phyloP scores from a whole-genome alignment of 2,329 filamentous ascomycete species.

The Hypomyces rosellus region DNA sequence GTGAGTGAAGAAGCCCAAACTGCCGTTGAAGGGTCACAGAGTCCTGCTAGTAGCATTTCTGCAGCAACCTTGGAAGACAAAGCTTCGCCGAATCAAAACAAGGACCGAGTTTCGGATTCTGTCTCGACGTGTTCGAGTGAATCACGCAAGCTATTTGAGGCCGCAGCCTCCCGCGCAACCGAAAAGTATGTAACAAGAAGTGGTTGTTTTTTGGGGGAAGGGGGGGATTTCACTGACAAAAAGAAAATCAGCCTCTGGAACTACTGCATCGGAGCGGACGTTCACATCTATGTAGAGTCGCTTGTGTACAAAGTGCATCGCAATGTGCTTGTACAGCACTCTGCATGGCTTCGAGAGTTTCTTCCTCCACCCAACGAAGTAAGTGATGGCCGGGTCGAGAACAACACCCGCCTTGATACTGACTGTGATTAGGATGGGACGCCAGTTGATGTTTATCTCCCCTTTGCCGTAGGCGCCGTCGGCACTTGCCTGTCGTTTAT shows the following conservation, averaged over 20 bases:
- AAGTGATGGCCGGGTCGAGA: conserved; percentile 1
- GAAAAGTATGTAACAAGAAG: conserved; percentile 16
- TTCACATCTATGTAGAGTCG: conserved; percentile 21
- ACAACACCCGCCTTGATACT: background rate
- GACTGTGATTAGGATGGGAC: conserved; percentile 20
- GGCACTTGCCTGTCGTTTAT: conserved; percentile 29
- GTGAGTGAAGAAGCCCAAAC: background rate
- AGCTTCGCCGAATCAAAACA: background rate
- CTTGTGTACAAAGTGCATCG: conserved; percentile 27
- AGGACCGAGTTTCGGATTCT: background rate
- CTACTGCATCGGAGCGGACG: conserved; percentile 27
- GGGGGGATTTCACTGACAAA: too few species aligned
- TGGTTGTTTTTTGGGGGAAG: background rate
- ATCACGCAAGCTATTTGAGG: conserved; percentile 20
- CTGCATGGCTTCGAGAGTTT: conserved; percentile 28
- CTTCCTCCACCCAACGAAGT: conserved; percentile 25
- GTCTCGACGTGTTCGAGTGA: background rate
- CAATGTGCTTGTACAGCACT: conserved; percentile 26
- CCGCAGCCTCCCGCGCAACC: conserved; percentile 21
- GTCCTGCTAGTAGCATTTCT: conserved; percentile 7
- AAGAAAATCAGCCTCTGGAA: conserved; percentile 28
- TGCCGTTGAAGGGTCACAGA: background rate
- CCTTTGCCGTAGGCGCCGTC: conserved; percentile 20
- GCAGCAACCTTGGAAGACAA: background rate
- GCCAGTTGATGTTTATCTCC: conserved; percentile 20